Base-by-base conservation (phyloP, 2,329 filamentous ascomycete species). In the Alternaria arborescens region DNA sequence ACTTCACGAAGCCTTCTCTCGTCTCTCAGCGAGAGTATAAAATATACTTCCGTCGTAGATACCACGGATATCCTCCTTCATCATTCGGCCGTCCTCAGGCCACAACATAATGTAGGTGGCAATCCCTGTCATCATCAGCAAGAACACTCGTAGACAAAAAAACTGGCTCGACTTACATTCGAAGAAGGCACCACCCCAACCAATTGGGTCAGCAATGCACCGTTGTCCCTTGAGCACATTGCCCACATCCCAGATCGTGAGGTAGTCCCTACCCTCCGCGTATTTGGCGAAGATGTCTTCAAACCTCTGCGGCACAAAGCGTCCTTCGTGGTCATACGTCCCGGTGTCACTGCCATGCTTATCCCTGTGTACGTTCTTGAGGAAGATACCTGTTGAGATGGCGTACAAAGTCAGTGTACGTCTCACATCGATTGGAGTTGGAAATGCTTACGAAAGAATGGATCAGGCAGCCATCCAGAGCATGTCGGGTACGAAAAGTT, bases 11-110 rank as follows among this genome's bases (percentile, higher is more conserved):
- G 34, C 30, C 20, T 40, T 56, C 44, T 61, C 53, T 16, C 58
- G 58, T 44, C 48, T 61, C 41, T 57, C 70, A 2, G 72, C 71
- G 50, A 72, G 64, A 7, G 51, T 65, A 32, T 83, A 82, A 62
- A 84, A 86, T 43, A 85, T 78, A 67, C 83, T 84, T 6, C 85
- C 84, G 69, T 86, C 83, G 64, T 82, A 86, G 7, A 86, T 75
- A 11, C 80, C 69, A 20, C 84, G 71, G 11, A 86, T 79, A 55
- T 88, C 86, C 42, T 88, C 85, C 73, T 88, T 88, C 68, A 75
- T 80, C 75, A 88, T 81, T 50, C 78, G 77, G 0, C 86, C 86
- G 67, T 88, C 84, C 36, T 82, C 80, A 0, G 86, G 85, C 82
- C 82, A 84, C 5, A 87, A 74, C 50, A 88, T 76, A 10, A 87